These are phyloP conservation scores for Ophiostoma sp. DNA, from an alignment of 2,329 filamentous ascomycete genomes.

Conservation along the genomic window DNA sequence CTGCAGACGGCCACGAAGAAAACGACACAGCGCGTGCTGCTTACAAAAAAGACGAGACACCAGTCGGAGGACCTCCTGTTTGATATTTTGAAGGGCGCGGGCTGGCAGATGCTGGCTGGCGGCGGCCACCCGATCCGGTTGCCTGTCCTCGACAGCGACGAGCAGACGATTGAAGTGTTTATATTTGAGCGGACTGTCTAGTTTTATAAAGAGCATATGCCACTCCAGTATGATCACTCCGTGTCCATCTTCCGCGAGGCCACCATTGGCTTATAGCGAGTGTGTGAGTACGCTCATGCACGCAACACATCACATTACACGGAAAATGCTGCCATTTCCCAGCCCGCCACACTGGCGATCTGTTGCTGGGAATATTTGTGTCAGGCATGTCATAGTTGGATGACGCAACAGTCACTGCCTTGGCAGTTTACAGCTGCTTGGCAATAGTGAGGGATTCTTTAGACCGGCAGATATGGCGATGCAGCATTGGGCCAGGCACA, in stretches of 20 bases:
- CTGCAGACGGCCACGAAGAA: constrained; percentile 34
- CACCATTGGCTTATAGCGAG: too few species aligned
- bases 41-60: constrained; percentile 54
- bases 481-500: background rate
- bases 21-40: constrained; percentile 40
- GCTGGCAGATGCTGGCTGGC: constrained; percentile 39
- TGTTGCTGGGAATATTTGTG: background rate
- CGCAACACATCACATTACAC: too few species aligned
- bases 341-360: too few species aligned
- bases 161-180: constrained; percentile 49
- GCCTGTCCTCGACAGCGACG: constrained; percentile 42
- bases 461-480: background rate
- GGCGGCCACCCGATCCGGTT: constrained; percentile 35
- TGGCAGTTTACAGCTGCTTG: background rate
- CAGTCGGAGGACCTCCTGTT: constrained; percentile 48
- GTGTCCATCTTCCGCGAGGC: too few species aligned
- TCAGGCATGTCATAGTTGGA: background rate
- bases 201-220: background rate
- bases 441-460: background rate
- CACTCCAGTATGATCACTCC: too few species aligned
- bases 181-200: constrained; percentile 40
- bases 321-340: too few species aligned
- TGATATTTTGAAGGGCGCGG: constrained; percentile 41
- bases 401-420: background rate
- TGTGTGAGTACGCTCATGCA: too few species aligned